These are phyloP conservation scores for Fraxinus pennsylvanica DNA, from an alignment of 257 asterid species.

Conservation along the genomic window DNA sequence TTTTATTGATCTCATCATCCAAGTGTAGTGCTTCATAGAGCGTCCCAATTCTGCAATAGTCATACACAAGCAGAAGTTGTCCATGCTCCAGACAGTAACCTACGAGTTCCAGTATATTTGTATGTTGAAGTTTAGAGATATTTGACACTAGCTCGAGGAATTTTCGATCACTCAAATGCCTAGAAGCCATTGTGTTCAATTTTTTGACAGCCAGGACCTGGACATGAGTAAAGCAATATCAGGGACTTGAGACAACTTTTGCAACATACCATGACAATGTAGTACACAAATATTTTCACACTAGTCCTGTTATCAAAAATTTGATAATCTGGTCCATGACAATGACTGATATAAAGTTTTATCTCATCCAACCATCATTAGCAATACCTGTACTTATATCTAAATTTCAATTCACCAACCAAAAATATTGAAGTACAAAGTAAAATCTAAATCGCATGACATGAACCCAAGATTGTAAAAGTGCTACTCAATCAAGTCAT, in stretches of 20 bases:
- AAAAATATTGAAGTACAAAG: background rate
- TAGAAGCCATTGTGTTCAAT: constrained; percentile 53
- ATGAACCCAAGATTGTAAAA: background rate
- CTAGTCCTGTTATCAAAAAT: background rate
- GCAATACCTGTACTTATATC: background rate
- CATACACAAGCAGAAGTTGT: constrained; percentile 70
- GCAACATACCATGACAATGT: background rate
- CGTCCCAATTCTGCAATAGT: constrained; percentile 68
- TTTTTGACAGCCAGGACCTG: constrained; percentile 87
- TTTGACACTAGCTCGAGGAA: constrained; percentile 70
- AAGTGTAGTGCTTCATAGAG: constrained; percentile 78
- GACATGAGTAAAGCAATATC: constrained; percentile 16
- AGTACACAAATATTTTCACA: background rate
- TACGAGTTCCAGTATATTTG: constrained; percentile 62
- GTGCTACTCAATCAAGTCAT: background rate
- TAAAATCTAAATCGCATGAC: background rate
- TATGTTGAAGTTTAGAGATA: constrained; percentile 61
- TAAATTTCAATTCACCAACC: background rate
- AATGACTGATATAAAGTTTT: background rate
- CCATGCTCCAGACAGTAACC: constrained; percentile 92
- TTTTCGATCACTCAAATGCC: constrained; percentile 53
- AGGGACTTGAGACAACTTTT: background rate
- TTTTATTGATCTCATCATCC: constrained; percentile 61
- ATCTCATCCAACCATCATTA: background rate
- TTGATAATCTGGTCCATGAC: background rate